Conservation (phyloP, 2,329 filamentous ascomycete species). For the Daldinia eschscholtzii region DNA sequence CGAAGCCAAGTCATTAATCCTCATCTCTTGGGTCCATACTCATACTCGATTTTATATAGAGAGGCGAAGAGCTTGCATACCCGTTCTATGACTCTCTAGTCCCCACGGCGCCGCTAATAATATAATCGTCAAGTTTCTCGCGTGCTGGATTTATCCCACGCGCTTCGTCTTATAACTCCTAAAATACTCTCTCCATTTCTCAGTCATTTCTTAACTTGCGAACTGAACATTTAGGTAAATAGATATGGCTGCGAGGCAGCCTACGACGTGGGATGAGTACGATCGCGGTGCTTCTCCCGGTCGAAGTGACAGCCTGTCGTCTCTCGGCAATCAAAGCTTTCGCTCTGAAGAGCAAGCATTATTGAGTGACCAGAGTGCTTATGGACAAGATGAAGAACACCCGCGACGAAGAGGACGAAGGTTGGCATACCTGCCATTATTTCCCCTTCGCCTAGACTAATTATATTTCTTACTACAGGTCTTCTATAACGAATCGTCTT, state of each 20-base stretch:
- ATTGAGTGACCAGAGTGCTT: constrained; percentile 56
- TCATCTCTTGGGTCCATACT: not conserved
- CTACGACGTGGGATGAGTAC: constrained; percentile 62
- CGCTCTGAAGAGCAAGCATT: constrained; percentile 62
- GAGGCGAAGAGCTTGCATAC: constrained; percentile 8
- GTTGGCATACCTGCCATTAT: constrained; percentile 44
- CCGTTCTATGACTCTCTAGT: constrained; percentile 8
- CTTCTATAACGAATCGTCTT: constrained; percentile 70
- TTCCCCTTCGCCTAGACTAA: constrained; percentile 26
- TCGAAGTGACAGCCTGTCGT: constrained; percentile 57
- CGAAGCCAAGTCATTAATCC: constrained; percentile 7
- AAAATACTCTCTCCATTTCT: not conserved
- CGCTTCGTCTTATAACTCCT: constrained; percentile 4
- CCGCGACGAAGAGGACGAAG: constrained; percentile 54
- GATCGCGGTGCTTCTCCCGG: constrained; percentile 58
- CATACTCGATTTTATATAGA: not conserved
- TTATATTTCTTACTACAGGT: constrained; percentile 58
- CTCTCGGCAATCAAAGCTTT: constrained; percentile 56
- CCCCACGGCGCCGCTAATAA: constrained; percentile 12
- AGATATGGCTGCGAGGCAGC: constrained; percentile 48
- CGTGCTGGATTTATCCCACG: not conserved
- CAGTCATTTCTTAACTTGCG: not conserved
- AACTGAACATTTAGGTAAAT: constrained; percentile 42
- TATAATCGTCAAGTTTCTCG: constrained; percentile 8
- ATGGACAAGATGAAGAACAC: constrained; percentile 53